Evolutionary conservation across 2,329 filamentous ascomycete species (phyloP).

Genomic region (Myriosclerotinia scirpicola): DNA sequence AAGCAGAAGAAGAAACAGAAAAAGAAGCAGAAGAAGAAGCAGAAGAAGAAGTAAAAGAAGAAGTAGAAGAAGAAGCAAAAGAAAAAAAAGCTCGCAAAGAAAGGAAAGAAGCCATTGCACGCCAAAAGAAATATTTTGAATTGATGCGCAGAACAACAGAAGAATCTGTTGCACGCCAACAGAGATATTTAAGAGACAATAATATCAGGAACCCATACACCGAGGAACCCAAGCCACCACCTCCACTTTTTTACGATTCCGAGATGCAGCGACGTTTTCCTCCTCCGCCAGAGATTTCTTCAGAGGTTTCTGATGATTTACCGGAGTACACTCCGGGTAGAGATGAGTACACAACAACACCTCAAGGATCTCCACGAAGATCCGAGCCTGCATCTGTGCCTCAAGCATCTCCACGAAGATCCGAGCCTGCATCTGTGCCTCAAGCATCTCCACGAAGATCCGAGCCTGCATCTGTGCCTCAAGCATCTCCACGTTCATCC

Average conservation of each 20-base stretch:
- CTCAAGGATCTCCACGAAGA: too few relatives aligned
- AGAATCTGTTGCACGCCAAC: not conserved
- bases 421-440: not conserved
- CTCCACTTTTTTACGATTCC: not conserved
- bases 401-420: not conserved
- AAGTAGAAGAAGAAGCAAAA: rapidly evolving
- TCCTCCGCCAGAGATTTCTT: not conserved
- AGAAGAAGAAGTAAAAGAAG: too few relatives aligned
- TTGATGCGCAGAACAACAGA: not conserved
- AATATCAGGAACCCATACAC: not conserved
- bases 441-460: not conserved
- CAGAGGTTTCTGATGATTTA: not conserved
- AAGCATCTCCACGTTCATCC: not conserved
- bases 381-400: not conserved
- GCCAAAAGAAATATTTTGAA: not conserved
- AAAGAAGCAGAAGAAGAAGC: rapidly evolving
- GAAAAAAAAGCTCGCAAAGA: not conserved
- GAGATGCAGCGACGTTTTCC: not conserved
- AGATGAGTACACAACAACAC: too few relatives aligned
- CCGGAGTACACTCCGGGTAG: too few relatives aligned
- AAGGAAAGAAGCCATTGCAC: not conserved
- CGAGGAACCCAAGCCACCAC: not conserved
- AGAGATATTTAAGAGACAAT: not conserved
- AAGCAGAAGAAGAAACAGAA: too few relatives aligned
- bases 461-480: not conserved